Base-by-base conservation (phyloP, 805 yeast species). In the Saccharomycopsis guyanensis region DNA sequence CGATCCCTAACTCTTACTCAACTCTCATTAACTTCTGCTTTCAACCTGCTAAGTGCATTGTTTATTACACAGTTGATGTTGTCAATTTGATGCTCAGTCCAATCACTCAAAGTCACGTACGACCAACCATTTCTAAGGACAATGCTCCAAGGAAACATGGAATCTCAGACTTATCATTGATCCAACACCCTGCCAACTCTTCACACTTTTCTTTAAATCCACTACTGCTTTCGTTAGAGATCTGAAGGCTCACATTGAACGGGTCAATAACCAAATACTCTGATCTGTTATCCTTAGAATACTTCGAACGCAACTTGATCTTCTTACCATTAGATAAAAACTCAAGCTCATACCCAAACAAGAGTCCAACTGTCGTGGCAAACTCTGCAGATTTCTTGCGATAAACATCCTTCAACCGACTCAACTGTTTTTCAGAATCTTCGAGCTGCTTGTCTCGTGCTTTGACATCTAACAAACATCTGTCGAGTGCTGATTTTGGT, bases 81-180 rank as follows among this genome's bases (percentile, higher is more conserved):
- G n/a, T n/a, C n/a, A n/a, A n/a, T n/a, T n/a, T n/a, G n/a, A n/a
- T n/a, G n/a, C n/a, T n/a, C n/a, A n/a, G n/a, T n/a, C n/a, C n/a
- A n/a, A n/a, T n/a, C n/a, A n/a, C n/a, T n/a, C n/a, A n/a, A n/a
- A n/a, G n/a, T n/a, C n/a, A n/a, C n/a, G n/a, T n/a, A n/a, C n/a
- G n/a, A n/a, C n/a, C n/a, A n/a, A n/a, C n/a, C 13, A 86, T 60
- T 57, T 76, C 81, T 45, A 87, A 64, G 37, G 78, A 84, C 51
- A 87, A 63, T 1, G 89, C 86, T 48, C 89, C 80, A 45, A 87
- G 64, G 53, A 87, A 82, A 53, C 94, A 82, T 0, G 93, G 84
- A 13, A 86, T 75, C 54, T 84, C 86, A 24, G 72, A 73, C 53
- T 78, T 75, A 36, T 82, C 82, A 36, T 69, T 67, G 2, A 84